Conservation (phyloP, 495 filamentous ascomycete species). For the Hyaloscypha variabilis region DNA sequence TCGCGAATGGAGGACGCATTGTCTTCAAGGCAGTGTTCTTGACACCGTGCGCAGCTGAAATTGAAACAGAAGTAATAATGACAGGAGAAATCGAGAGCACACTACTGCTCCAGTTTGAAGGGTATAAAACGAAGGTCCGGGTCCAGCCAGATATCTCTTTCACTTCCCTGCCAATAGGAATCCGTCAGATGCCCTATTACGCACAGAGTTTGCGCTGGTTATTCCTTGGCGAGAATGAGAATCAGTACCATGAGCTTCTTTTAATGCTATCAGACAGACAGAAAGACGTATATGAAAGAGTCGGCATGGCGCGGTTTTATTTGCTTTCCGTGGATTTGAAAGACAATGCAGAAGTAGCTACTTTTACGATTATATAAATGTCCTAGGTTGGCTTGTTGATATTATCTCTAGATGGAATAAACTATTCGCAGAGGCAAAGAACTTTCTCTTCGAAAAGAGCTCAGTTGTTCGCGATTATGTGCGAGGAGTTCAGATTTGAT, state of each 20-base stretch:
- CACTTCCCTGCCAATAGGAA: conserved; percentile 16
- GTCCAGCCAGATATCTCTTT: conserved; percentile 15
- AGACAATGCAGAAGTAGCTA: conserved; percentile 13
- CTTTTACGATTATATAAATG: conserved; percentile 15
- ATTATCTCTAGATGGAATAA: no score
- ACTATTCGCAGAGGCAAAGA: no score
- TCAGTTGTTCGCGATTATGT: no score
- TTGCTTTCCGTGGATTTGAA: conserved; percentile 4
- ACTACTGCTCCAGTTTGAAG: conserved; percentile 11
- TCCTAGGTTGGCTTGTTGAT: background rate
- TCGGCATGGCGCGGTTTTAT: conserved; percentile 9
- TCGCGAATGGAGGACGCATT: conserved; percentile 12
- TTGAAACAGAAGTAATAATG: conserved; percentile 8
- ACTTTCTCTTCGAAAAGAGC: no score
- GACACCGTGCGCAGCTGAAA: conserved; percentile 7
- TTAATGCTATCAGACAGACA: conserved; percentile 2
- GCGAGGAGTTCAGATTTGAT: no score
- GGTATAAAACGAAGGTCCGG: conserved; percentile 8
- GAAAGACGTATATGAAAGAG: conserved; percentile 15
- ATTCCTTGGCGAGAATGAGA: conserved; percentile 3
- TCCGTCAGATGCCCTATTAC: conserved; percentile 1
- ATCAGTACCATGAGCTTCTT: conserved; percentile 6
- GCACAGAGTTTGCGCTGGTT: conserved; percentile 10
- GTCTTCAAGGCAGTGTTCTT: conserved; percentile 11
- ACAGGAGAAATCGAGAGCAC: conserved; percentile 8